phyloP scores from a whole-genome alignment of 1,284 basidiomycete genomes.

The Coriolopsis trogii region DNA sequence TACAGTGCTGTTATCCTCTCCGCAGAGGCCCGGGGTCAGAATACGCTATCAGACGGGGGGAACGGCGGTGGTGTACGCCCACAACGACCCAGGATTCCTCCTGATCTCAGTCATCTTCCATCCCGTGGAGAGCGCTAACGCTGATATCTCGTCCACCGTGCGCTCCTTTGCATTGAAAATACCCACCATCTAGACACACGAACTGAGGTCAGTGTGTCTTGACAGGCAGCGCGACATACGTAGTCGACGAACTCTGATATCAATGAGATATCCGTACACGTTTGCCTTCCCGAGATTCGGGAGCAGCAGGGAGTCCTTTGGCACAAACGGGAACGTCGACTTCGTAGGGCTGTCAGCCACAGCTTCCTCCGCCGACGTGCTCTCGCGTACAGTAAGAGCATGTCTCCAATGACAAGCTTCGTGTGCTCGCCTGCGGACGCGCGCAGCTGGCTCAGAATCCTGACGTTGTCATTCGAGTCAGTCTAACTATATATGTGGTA shows the following conservation, averaged over 20 bases:
- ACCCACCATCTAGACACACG: slow-evolving; percentile 58
- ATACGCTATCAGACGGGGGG: slow-evolving; percentile 38
- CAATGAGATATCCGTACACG: slow-evolving; percentile 72
- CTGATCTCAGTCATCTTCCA: slow-evolving; percentile 59
- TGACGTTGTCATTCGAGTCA: not conserved
- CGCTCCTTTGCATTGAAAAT: slow-evolving; percentile 72
- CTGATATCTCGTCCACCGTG: slow-evolving; percentile 64
- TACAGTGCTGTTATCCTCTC: too few species aligned
- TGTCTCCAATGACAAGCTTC: slow-evolving; percentile 18
- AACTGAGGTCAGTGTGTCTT: not conserved
- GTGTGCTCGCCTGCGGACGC: slow-evolving; percentile 9
- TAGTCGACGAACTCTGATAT: slow-evolving; percentile 55
- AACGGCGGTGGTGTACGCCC: slow-evolving; percentile 66
- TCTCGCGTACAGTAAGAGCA: slow-evolving; percentile 15
- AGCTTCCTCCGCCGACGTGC: too few species aligned
- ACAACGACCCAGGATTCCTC: slow-evolving; percentile 54
- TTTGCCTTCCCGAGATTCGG: slow-evolving; percentile 73
- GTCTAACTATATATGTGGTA: slow-evolving; percentile 28
- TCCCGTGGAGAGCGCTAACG: slow-evolving; percentile 61
- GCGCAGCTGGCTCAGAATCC: slow-evolving; percentile 18
- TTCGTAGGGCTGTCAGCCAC: too few species aligned
- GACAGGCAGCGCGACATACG: not conserved
- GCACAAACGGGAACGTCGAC: slow-evolving; percentile 46
- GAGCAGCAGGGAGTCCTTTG: slow-evolving; percentile 55
- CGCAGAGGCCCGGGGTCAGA: not conserved